phyloP scores from a whole-genome alignment of 2,329 filamentous ascomycete species.

The Aspergillus candidus region DNA sequence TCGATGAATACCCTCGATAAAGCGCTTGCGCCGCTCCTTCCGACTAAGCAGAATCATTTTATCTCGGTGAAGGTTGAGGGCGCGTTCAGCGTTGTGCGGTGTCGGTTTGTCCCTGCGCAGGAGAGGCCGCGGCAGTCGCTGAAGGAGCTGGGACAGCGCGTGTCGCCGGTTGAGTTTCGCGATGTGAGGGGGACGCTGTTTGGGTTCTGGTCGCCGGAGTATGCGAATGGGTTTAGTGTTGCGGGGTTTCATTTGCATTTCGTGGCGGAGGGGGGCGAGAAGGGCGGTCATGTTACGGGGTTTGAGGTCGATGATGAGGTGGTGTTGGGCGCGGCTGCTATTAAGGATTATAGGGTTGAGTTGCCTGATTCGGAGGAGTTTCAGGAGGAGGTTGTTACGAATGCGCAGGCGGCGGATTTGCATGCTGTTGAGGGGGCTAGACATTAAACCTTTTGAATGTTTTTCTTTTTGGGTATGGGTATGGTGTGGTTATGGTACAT shows the following conservation, averaged over 20 bases:
- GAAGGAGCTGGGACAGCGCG: slow-evolving; percentile 17
- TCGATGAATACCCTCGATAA: slow-evolving; percentile 1
- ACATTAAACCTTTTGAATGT: too few relatives aligned
- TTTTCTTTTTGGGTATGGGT: too few relatives aligned
- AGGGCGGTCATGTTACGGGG: slow-evolving; percentile 29
- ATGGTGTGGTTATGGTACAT: too few relatives aligned
- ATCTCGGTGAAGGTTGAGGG: slow-evolving; percentile 6
- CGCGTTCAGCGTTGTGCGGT: background rate
- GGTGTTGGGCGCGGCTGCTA: slow-evolving; percentile 32
- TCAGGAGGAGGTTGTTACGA: slow-evolving; percentile 29
- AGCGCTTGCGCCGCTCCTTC: slow-evolving; percentile 7
- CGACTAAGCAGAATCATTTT: slow-evolving; percentile 6
- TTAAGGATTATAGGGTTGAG: slow-evolving; percentile 35
- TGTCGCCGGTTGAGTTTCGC: slow-evolving; percentile 27
- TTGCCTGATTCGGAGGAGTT: slow-evolving; percentile 36
- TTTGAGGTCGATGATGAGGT: slow-evolving; percentile 23
- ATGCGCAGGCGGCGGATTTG: slow-evolving; percentile 11
- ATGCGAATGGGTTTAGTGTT: slow-evolving; percentile 38
- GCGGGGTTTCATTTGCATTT: slow-evolving; percentile 41
- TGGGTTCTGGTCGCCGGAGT: slow-evolving; percentile 37
- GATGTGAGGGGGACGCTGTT: slow-evolving; percentile 37
- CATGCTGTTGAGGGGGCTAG: background rate
- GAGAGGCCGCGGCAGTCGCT: slow-evolving; percentile 1
- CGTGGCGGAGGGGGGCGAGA: slow-evolving; percentile 28
- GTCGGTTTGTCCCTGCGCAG: slow-evolving; percentile 6